A percentile compares a stretch with the other conserved stretches of the same genome.
Conservation (phyloP, 2,329 filamentous ascomycete genomes). For the Podosphaera fusca region DNA sequence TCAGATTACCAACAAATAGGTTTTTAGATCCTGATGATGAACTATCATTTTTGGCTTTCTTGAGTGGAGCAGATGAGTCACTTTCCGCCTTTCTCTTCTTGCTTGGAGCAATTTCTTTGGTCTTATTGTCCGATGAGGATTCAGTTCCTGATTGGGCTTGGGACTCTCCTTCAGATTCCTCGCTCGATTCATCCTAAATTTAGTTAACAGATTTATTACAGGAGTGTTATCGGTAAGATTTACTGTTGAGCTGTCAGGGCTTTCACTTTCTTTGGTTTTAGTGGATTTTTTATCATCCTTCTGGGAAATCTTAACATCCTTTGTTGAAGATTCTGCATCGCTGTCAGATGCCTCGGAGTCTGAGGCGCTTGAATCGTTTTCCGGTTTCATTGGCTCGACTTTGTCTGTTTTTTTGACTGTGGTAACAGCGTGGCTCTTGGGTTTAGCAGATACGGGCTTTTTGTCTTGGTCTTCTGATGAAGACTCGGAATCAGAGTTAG, state of each 20-base stretch:
- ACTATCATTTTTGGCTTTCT: constrained; percentile 29
- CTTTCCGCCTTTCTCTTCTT: constrained; percentile 38
- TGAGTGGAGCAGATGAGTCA: constrained; percentile 20
- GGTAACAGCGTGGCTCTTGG: background rate
- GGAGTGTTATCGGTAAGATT: background rate
- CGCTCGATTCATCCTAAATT: background rate
- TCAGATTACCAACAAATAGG: constrained; percentile 50
- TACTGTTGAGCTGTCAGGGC: background rate
- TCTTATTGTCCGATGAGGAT: constrained; percentile 7
- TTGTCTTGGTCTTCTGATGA: background rate
- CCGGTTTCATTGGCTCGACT: too few species aligned
- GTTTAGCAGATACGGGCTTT: background rate
- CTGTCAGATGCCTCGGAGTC: constrained; percentile 5
- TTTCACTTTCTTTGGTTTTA: background rate
- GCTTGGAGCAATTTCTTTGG: constrained; percentile 15
- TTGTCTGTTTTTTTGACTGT: background rate
- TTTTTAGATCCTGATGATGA: constrained; percentile 27
- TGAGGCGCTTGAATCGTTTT: background rate
- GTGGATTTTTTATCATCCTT: constrained; percentile 1
- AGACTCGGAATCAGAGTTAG: background rate
- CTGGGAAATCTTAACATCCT: constrained; percentile 1
- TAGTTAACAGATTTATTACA: background rate
- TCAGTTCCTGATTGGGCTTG: constrained; percentile 7
- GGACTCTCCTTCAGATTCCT: constrained; percentile 8
- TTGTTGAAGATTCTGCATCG: constrained; percentile 7